Evolutionary conservation across 495 filamentous ascomycete species (phyloP).

Genomic region (Cercophora scortea): DNA sequence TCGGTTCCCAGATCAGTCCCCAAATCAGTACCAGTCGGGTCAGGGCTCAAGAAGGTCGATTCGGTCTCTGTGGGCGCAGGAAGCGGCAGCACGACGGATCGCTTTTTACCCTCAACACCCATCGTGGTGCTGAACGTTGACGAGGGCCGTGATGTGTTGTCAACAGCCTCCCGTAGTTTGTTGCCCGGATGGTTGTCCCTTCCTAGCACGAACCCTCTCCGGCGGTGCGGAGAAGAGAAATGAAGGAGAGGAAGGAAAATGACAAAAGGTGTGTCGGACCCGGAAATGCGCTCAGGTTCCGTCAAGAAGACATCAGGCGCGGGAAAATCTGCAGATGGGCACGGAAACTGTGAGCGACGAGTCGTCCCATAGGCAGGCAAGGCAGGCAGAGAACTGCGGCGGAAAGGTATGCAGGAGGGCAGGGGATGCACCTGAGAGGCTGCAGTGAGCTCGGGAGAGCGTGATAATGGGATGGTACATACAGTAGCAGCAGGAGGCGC

Average conservation of each 20-base stretch:
- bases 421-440: slow-evolving; percentile 6
- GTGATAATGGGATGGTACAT: slow-evolving; percentile 15
- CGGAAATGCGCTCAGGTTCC: slow-evolving; percentile 8
- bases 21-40: slow-evolving; percentile 42
- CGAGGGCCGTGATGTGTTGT: slow-evolving; percentile 12
- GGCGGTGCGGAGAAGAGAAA: slow-evolving; percentile 4
- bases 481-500: slow-evolving; percentile 10
- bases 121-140: slow-evolving; percentile 38
- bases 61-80: slow-evolving; percentile 77
- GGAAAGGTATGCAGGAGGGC: not conserved
- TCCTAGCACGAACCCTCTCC: slow-evolving; percentile 13
- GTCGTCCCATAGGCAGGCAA: slow-evolving; percentile 17
- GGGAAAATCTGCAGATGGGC: slow-evolving; percentile 16
- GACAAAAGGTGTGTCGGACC: not conserved
- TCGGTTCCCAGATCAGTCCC: slow-evolving; percentile 62
- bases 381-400: slow-evolving; percentile 1
- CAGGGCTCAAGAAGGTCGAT: slow-evolving; percentile 44
- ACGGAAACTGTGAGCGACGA: slow-evolving; percentile 16
- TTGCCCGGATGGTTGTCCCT: slow-evolving; percentile 18
- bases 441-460: slow-evolving; percentile 3
- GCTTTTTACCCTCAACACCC: slow-evolving; percentile 58
- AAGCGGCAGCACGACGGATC: slow-evolving; percentile 46
- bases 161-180: slow-evolving; percentile 13
- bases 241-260: slow-evolving; percentile 1
- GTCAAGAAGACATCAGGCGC: slow-evolving; percentile 24